A percentile compares a stretch with the other conserved stretches of the same genome.
Conservation (phyloP, 371 early-diverging fungal genomes). For the Phascolomyces articulosus region DNA sequence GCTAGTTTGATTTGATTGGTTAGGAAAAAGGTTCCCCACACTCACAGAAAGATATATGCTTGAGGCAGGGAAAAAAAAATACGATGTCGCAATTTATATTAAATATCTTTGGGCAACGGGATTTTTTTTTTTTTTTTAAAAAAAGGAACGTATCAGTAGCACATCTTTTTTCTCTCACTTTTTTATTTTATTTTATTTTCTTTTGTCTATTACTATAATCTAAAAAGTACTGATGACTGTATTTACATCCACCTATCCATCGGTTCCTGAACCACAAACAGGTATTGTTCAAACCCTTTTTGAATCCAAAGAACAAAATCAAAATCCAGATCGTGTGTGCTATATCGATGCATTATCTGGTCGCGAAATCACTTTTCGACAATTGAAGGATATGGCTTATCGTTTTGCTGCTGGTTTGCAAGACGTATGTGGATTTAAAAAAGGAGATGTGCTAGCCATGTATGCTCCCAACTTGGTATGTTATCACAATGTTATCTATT, state of each 20-base stretch:
- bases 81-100: no score
- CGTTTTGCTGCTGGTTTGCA: constrained; percentile 10
- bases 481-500: constrained; percentile 14
- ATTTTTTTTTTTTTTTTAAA: no score
- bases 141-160: no score
- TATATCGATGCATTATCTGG: constrained; percentile 64
- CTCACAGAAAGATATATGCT: no score
- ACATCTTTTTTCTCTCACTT: no score
- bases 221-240: neutral
- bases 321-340: constrained; percentile 4
- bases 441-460: constrained; percentile 13
- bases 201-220: no score
- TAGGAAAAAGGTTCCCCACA: no score
- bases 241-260: neutral
- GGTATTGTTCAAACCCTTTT: constrained; percentile 8
- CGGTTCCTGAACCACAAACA: neutral
- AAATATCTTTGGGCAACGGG: no score
- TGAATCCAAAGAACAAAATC: neutral
- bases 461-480: constrained; percentile 20
- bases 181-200: no score
- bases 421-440: constrained; percentile 5
- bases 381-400: constrained; percentile 42
- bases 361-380: constrained; percentile 61
- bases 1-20: no score
- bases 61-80: no score